Conservation (phyloP, 495 filamentous ascomycete species). For the Clohesyomyces aquaticus region DNA sequence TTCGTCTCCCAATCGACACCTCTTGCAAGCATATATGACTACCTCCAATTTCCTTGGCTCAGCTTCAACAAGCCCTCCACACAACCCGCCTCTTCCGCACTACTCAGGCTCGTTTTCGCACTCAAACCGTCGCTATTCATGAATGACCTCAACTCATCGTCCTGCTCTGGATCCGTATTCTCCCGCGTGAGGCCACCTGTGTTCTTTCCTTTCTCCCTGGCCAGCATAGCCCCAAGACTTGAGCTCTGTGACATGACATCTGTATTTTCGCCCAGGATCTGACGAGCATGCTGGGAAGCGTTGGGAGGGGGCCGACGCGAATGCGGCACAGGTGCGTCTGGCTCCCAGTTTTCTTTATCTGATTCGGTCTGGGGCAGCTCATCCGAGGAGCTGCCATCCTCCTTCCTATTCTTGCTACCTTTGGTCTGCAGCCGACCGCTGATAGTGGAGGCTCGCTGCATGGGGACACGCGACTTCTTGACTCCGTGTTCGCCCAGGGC, state of each 20-base stretch:
- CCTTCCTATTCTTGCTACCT: conserved; percentile 13
- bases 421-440: conserved; percentile 67
- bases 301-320: background rate
- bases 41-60: conserved; percentile 40
- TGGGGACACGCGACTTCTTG: conserved; percentile 36
- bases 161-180: conserved; percentile 30
- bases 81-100: conserved; percentile 38
- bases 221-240: conserved; percentile 33
- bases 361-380: conserved; percentile 65
- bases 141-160: conserved; percentile 37
- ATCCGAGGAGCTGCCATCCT: conserved; percentile 19
- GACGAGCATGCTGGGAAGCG: conserved; percentile 17
- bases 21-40: too few relatives aligned
- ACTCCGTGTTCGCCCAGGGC: conserved; percentile 16
- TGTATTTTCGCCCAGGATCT: conserved; percentile 40
- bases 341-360: conserved; percentile 93
- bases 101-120: conserved; percentile 20
- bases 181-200: background rate
- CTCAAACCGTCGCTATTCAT: conserved; percentile 24
- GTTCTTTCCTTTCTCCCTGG: conserved; percentile 2
- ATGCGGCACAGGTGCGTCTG: conserved; percentile 43
- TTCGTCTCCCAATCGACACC: too few relatives aligned
- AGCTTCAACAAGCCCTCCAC: conserved; percentile 39
- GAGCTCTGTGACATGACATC: conserved; percentile 38
- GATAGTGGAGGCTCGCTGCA: conserved; percentile 67